Evolutionary conservation across 257 asterid genomes (phyloP), one percentile per base, ranked within the genome.

Genomic region (Forsythia viridissima): DNA sequence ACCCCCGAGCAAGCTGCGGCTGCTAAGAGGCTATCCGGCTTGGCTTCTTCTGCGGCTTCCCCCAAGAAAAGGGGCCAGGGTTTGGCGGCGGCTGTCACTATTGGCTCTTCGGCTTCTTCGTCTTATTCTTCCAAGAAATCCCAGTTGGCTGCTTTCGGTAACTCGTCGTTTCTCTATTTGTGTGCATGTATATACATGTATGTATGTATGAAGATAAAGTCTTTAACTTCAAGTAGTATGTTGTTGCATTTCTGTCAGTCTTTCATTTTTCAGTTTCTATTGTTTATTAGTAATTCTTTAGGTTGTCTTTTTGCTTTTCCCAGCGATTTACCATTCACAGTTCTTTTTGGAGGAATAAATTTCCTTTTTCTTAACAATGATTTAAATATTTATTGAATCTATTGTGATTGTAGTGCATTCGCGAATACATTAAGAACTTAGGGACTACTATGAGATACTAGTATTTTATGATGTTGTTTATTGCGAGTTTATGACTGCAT

Each of bases 1-100:
- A 82, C 91, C 15, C 89, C 89, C 0, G 91, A 84, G 41, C 85
- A 83, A 67, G 91, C 91, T 15, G 91, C 91, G 0, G 89, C 86
- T 36, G 91, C 91, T 36, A 87, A 85, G 81, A 81, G 89, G 77
- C 80, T 79, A 13, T 81, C 85, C 11, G 72, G 75, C 21, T 74
- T 73, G 43, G 55, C 89, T 57, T 75, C 87, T 8, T 7, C 84
- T 18, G 71, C 84, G 71, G 75, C 79, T 42, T 81, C 93, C 43
- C 79, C 88, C 34, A 81, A 79, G 79, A 88, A 84, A 80, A 83
- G 82, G 48, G 86, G 82, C 48, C 83, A 83, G 74, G 65, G 61
- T 16, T 76, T 81, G 76, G 85, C 38, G 79, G 75, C 46, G 0
- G 71, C 38, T 40, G 84, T 77, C 30, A 61, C 18, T 39, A 61